These are phyloP conservation scores for Colletotrichum somersetense DNA, from an alignment of 2,329 filamentous ascomycete species.

Conservation along the genomic window DNA sequence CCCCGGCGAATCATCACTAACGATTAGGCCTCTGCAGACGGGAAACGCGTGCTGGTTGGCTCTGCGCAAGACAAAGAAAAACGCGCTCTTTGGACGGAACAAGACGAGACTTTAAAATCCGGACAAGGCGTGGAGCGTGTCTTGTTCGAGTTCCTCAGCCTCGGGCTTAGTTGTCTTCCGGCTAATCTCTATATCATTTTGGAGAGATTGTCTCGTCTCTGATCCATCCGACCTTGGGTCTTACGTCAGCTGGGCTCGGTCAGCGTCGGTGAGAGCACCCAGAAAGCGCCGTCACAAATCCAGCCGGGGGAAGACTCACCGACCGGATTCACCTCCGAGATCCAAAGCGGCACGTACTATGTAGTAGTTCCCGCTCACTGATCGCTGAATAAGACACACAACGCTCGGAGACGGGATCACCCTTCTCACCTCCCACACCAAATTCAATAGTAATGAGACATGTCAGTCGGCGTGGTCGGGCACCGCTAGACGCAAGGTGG, in stretches of 20 bases:
- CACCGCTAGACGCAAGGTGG: constrained; percentile 22
- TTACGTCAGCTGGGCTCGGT: constrained; percentile 18
- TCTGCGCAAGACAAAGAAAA: constrained; percentile 30
- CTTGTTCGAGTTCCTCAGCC: not conserved
- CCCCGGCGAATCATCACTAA: constrained; percentile 26
- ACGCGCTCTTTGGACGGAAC: constrained; percentile 17
- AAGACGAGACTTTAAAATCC: not conserved
- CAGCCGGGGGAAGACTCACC: not conserved
- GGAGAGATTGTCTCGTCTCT: not conserved
- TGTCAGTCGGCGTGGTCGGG: constrained; percentile 13
- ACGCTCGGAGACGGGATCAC: constrained; percentile 9
- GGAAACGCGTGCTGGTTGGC: constrained; percentile 31
- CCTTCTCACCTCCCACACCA: constrained; percentile 16
- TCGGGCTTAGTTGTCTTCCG: not conserved
- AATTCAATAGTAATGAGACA: constrained; percentile 20
- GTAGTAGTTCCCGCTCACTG: constrained; percentile 10
- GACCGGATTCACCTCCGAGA: constrained; percentile 5
- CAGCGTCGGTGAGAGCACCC: constrained; percentile 6
- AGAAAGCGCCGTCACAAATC: not conserved
- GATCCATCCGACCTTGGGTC: too few species aligned
- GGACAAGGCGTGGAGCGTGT: not conserved
- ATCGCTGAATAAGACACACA: constrained; percentile 25
- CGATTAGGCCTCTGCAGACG: not conserved
- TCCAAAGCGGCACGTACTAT: not conserved
- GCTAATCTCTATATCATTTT: not conserved